Conservation (phyloP, 2,329 filamentous ascomycete species). For the Trichophaea hybrida region DNA sequence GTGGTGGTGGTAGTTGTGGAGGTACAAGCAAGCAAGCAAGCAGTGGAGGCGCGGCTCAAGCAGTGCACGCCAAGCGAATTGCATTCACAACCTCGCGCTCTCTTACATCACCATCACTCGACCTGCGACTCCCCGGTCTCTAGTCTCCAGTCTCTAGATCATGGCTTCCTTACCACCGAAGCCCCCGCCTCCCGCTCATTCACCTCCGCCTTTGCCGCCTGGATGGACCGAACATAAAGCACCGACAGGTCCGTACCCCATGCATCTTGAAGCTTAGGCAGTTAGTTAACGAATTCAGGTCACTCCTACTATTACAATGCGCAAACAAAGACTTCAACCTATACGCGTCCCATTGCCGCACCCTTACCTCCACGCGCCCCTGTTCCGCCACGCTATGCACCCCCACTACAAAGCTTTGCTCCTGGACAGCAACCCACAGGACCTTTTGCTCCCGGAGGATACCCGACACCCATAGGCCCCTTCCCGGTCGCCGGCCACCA, state of each 20-base stretch:
- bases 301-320: constrained; percentile 82
- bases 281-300: constrained; percentile 35
- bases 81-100: background rate
- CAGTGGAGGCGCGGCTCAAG: constrained; percentile 7
- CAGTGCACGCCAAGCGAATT: background rate
- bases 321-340: constrained; percentile 71
- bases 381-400: constrained; percentile 8
- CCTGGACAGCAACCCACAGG: constrained; percentile 30
- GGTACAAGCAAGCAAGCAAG: constrained; percentile 17
- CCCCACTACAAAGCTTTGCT: constrained; percentile 29
- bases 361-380: constrained; percentile 19
- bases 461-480: constrained; percentile 32
- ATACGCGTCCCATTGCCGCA: constrained; percentile 51
- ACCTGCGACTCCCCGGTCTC: background rate
- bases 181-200: constrained; percentile 31
- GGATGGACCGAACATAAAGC: constrained; percentile 93
- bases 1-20: constrained; percentile 13
- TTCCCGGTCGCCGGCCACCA: constrained; percentile 32
- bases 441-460: constrained; percentile 26
- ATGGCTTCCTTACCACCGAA: constrained; percentile 17
- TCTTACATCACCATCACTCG: background rate
- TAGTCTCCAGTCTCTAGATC: background rate
- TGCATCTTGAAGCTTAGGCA: background rate
- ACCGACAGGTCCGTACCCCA: constrained; percentile 45
- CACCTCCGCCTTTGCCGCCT: constrained; percentile 47